phyloP scores from a whole-genome alignment of 2,329 filamentous ascomycete species.

The Botrytis elliptica region DNA sequence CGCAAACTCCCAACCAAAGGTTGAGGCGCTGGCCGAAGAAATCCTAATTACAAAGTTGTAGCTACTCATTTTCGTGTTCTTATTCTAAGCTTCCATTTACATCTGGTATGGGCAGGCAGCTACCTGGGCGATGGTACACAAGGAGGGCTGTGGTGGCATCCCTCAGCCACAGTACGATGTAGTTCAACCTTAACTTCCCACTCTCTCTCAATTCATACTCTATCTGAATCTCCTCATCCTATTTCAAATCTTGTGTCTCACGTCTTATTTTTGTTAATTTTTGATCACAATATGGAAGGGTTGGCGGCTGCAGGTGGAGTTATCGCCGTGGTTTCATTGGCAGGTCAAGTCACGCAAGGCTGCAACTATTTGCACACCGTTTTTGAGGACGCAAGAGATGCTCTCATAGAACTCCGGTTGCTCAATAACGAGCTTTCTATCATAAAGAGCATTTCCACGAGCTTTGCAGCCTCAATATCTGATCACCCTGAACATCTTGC shows the following conservation, averaged over 20 bases:
- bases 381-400: neutral
- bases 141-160: neutral
- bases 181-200: neutral
- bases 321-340: neutral
- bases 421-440: neutral
- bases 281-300: neutral
- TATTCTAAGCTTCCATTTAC: neutral
- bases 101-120: neutral
- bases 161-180: neutral
- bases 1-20: neutral
- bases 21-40: neutral
- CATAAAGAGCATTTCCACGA: neutral
- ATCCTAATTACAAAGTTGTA: neutral
- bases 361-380: neutral
- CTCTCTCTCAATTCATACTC: neutral
- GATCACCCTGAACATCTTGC: neutral
- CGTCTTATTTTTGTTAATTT: neutral
- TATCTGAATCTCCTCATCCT: neutral
- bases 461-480: too few relatives aligned
- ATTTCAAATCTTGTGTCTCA: neutral
- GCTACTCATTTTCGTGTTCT: neutral
- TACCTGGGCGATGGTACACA: neutral
- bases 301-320: neutral
- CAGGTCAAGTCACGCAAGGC: conserved; percentile 1
- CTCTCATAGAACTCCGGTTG: neutral